Evolutionary conservation across 345 rosid species (phyloP), one percentile per base, ranked within the genome.

Genomic region (Corchorus capsularis): DNA sequence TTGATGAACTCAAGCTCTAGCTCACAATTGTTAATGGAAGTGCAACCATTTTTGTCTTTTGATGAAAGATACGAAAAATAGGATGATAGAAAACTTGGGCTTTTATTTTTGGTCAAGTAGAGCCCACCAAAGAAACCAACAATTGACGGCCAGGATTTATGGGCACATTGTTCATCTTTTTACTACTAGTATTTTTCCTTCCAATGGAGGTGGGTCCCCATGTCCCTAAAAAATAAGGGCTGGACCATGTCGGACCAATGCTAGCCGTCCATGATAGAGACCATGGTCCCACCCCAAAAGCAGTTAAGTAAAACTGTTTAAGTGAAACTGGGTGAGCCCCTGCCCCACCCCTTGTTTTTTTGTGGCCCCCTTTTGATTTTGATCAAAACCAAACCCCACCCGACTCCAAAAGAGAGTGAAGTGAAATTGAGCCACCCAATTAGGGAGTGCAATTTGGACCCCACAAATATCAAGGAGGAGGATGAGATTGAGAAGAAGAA

Each of bases 71-170:
- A 39, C 6, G 43, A 6, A 6, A 39, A 39, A 3, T 39, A 39
- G 43, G 5, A n/a, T 17, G 11, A 52, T 52, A 52, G 55, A n/a
- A 10, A 57, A 63, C 32, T 17, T 17, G 17, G 14, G 49, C 49
- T 17, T 45, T 63, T 46, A 39, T 17, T n/a, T 0, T 10, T 16
- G 16, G 68, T 39, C 49, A 63, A 8, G 68, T 20, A 17, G 16
- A 50, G 70, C 70, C 70, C 70, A 45, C 54, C 53, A 66, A 12
- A 45, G 54, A 45, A 45, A 22, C 52, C 69, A 19, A 11, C 52
- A 43, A 45, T 45, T 5, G 54, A 66, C 53, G 70, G 53, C 37
- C 54, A 66, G n/a, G 70, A 65, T 45, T 65, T 14, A 45, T 15
- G 52, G 67, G 49, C 27, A 19, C 4, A 19, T 65, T 43, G 34